phyloP scores from a whole-genome alignment of 1,284 basidiomycete species.

The Ceratobasidium sp. region DNA sequence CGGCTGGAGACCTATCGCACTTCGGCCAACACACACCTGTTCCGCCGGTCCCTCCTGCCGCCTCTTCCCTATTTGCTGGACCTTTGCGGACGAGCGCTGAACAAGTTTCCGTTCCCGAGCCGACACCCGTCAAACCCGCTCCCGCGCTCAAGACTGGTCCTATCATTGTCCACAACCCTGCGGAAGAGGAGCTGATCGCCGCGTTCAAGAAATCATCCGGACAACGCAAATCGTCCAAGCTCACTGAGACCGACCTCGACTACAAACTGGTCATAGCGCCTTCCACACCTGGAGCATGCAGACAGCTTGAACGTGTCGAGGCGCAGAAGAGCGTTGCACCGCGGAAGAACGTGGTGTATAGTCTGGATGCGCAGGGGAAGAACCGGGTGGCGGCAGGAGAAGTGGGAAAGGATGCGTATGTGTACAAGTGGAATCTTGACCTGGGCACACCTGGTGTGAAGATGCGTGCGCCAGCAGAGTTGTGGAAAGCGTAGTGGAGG shows the following conservation, averaged over 20 bases:
- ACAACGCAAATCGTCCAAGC: background rate
- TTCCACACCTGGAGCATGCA: background rate
- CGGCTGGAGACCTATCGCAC: too few species aligned
- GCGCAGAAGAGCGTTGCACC: background rate
- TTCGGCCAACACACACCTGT: too few species aligned
- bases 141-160: background rate
- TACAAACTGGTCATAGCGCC: background rate
- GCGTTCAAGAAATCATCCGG: background rate
- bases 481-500: background rate
- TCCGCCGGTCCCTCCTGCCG: too few species aligned
- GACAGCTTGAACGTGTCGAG: background rate
- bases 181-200: background rate
- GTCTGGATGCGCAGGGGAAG: background rate
- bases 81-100: background rate
- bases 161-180: background rate
- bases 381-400: background rate
- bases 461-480: constrained; percentile 1
- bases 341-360: constrained; percentile 5
- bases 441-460: background rate
- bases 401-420: background rate
- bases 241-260: background rate
- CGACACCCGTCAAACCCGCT: background rate
- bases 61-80: too few species aligned
- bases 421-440: constrained; percentile 5
- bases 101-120: background rate